Evolutionary conservation across 768 basidiomycete genomes (phyloP).

Genomic region (Phlegmacium glaucopus): DNA sequence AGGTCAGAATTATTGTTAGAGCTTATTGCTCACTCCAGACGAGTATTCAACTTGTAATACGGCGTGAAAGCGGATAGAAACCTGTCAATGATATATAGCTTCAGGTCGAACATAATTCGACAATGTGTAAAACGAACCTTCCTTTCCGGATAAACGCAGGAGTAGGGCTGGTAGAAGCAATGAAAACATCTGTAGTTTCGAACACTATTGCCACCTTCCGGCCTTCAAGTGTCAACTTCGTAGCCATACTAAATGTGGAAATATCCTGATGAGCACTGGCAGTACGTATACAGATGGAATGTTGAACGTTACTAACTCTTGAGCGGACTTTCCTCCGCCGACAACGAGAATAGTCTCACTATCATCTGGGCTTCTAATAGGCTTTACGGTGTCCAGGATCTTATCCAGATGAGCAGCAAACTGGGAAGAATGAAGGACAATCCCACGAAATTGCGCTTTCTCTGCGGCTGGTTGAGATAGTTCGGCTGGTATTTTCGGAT

Average conservation of each 20-base stretch:
- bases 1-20: background rate
- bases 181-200: slow-evolving; percentile 43
- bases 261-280: background rate
- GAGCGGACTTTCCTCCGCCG: slow-evolving; percentile 62
- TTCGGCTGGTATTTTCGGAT: slow-evolving; percentile 36
- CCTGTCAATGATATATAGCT: slow-evolving; percentile 25
- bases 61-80: slow-evolving; percentile 46
- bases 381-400: slow-evolving; percentile 27
- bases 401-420: slow-evolving; percentile 37
- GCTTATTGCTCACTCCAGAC: slow-evolving; percentile 42
- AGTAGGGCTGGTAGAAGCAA: slow-evolving; percentile 42
- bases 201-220: slow-evolving; percentile 47
- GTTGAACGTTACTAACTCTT: slow-evolving; percentile 36
- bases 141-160: slow-evolving; percentile 55
- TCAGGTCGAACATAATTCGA: background rate
- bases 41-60: slow-evolving; percentile 40
- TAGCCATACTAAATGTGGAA: slow-evolving; percentile 32
- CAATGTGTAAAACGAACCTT: slow-evolving; percentile 32
- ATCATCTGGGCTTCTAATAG: slow-evolving; percentile 9
- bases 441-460: slow-evolving; percentile 35
- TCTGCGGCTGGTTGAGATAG: slow-evolving; percentile 36
- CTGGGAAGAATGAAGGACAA: slow-evolving; percentile 46
- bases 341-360: slow-evolving; percentile 39
- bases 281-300: background rate
- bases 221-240: slow-evolving; percentile 44